A percentile compares a stretch with the other conserved stretches of the same genome.
Conservation (phyloP, 305 asterid genomes). For the Ajuga reptans region DNA sequence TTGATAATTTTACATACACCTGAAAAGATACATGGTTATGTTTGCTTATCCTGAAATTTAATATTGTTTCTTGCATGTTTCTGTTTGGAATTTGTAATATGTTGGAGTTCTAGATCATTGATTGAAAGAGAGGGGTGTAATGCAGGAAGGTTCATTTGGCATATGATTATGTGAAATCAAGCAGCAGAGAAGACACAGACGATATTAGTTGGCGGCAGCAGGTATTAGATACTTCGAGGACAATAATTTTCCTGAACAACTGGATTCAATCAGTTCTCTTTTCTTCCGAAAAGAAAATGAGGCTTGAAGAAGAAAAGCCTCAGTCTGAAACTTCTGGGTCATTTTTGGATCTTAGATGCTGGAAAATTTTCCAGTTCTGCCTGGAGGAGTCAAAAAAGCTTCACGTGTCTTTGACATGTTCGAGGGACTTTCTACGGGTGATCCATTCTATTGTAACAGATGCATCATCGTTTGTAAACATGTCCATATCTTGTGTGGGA, state of each 20-base stretch:
- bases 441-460: conserved; percentile 47
- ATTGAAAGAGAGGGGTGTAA: conserved; percentile 15
- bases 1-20: no score
- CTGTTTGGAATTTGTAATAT: background rate
- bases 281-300: conserved; percentile 50
- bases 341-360: conserved; percentile 59
- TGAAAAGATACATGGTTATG: background rate
- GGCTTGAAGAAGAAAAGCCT: conserved; percentile 28
- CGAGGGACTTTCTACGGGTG: conserved; percentile 59
- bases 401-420: conserved; percentile 40
- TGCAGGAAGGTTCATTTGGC: conserved; percentile 78
- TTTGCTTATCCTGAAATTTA: background rate
- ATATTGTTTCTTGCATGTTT: background rate
- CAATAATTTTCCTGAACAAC: conserved; percentile 44
- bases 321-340: conserved; percentile 34
- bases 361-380: conserved; percentile 69
- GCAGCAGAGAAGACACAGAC: conserved; percentile 21
- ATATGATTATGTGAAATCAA: conserved; percentile 48
- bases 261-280: conserved; percentile 70
- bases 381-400: conserved; percentile 59
- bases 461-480: conserved; percentile 28
- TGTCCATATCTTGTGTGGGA: conserved; percentile 20
- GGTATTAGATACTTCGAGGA: conserved; percentile 59
- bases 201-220: conserved; percentile 30
- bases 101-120: conserved; percentile 12